Evolutionary conservation across 495 filamentous ascomycete species (phyloP).

Genomic region (Apiosordaria backusii): DNA sequence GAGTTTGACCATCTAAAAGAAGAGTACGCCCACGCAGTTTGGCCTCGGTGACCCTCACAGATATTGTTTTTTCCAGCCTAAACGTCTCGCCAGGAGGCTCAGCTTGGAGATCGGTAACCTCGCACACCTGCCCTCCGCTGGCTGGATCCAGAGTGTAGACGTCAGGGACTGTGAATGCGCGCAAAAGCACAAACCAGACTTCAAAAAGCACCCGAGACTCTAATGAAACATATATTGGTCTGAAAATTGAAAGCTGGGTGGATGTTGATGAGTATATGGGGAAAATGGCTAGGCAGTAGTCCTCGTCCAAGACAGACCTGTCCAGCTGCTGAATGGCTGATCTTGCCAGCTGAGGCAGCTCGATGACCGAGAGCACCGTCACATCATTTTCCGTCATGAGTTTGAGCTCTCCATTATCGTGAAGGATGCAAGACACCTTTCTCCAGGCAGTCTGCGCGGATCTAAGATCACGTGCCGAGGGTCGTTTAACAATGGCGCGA

Average conservation of each 20-base stretch:
- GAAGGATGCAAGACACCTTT: conserved; percentile 84
- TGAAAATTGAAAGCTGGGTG: conserved; percentile 59
- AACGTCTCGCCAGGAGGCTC: conserved; percentile 49
- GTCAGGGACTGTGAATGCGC: conserved; percentile 91
- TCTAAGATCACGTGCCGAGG: conserved; percentile 46
- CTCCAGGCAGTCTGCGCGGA: conserved; percentile 60
- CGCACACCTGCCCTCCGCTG: conserved; percentile 37
- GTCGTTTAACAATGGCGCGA: conserved; percentile 49
- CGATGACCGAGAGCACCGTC: conserved; percentile 72
- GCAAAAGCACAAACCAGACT: conserved; percentile 91
- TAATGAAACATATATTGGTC: conserved; percentile 78
- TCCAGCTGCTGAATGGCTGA: conserved; percentile 88
- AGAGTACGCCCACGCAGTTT: conserved; percentile 44
- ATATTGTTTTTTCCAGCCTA: conserved; percentile 57
- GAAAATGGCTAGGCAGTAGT: conserved; percentile 92
- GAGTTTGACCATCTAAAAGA: conserved; percentile 27
- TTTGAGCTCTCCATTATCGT: conserved; percentile 94
- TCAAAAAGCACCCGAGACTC: conserved; percentile 89
- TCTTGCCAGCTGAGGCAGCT: conserved; percentile 83
- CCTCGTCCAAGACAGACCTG: conserved; percentile 87
- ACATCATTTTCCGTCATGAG: conserved; percentile 80
- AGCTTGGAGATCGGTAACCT: conserved; percentile 38
- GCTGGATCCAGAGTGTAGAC: conserved; percentile 62
- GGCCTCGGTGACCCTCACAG: conserved; percentile 55
- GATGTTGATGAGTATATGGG: conserved; percentile 68